Percentiles rank a stretch among this genome's conserved stretches.
phyloP scores from a whole-genome alignment of 75 land plant genomes.

The Pinus tabuliformis region DNA sequence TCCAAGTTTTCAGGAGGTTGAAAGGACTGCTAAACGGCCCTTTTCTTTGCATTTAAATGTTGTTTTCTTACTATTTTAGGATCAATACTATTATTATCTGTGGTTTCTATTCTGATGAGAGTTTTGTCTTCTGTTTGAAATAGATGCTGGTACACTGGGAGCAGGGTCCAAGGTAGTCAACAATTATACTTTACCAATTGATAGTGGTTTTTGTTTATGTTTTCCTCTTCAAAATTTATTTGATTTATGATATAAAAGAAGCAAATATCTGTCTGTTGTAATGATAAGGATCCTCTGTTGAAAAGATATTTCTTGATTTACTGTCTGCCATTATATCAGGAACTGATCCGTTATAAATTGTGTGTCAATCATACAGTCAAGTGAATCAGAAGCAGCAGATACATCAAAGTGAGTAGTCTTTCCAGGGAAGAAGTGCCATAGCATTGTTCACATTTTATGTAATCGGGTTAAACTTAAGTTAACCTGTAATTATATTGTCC shows the following conservation, averaged over 20 bases:
- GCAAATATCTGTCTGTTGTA: neutral
- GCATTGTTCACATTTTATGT: no score
- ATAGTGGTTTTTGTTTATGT: neutral
- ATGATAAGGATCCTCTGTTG: neutral
- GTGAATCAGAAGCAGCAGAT: neutral
- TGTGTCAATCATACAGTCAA: neutral
- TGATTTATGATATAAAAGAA: neutral
- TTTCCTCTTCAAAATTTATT: neutral
- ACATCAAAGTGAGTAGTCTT: neutral
- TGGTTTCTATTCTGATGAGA: slow-evolving; percentile 1
- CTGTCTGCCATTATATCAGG: neutral
- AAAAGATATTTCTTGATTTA: slow-evolving; percentile 4
- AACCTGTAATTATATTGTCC: no score
- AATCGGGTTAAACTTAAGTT: slow-evolving; percentile 22
- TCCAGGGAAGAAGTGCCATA: neutral
- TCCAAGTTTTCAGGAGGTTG: no score
- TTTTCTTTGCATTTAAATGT: neutral
- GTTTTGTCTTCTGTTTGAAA: slow-evolving; percentile 2
- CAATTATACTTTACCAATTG: neutral
- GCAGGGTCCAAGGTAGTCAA: neutral
- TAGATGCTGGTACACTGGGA: neutral
- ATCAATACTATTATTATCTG: no score
- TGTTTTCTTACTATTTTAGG: neutral
- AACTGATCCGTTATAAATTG: neutral
- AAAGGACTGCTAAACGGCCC: neutral